phyloP scores from a whole-genome alignment of 257 asterid species.

The Capsicum baccatum region DNA sequence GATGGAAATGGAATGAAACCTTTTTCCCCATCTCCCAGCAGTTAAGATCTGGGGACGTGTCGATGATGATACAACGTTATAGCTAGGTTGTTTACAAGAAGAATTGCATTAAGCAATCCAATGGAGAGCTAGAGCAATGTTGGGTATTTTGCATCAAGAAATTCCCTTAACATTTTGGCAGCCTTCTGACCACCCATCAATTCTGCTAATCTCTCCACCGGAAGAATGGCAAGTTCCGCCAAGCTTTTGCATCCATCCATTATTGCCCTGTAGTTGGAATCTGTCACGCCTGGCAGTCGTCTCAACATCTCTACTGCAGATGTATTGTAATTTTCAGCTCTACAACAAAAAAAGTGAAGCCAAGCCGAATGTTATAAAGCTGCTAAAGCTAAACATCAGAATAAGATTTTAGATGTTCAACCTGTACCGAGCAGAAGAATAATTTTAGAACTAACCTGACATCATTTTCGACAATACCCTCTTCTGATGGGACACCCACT shows the following conservation, averaged over 20 bases:
- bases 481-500: conserved; percentile 98
- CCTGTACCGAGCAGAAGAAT: not conserved
- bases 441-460: conserved; percentile 56
- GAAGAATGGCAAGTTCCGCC: conserved; percentile 84
- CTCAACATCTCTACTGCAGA: conserved; percentile 92
- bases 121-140: conserved; percentile 59
- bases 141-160: conserved; percentile 96
- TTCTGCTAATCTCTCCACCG: conserved; percentile 70
- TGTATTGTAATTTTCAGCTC: conserved; percentile 84
- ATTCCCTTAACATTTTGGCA: conserved; percentile 87
- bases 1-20: not conserved
- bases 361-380: not conserved
- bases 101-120: not conserved
- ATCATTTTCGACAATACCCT: conserved; percentile 85
- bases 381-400: not conserved
- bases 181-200: conserved; percentile 90
- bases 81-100: not conserved
- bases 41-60: not conserved
- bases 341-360: not conserved
- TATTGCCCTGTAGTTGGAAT: conserved; percentile 79
- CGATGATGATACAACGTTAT: conserved; percentile 16
- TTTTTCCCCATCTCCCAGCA: conserved; percentile 12
- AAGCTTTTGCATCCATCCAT: conserved; percentile 85
- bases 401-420: not conserved
- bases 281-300: conserved; percentile 93